A percentile compares a stretch with the other conserved stretches of the same genome.
phyloP scores from a whole-genome alignment of 805 yeast species.

The Blastobotrys muscicola region DNA sequence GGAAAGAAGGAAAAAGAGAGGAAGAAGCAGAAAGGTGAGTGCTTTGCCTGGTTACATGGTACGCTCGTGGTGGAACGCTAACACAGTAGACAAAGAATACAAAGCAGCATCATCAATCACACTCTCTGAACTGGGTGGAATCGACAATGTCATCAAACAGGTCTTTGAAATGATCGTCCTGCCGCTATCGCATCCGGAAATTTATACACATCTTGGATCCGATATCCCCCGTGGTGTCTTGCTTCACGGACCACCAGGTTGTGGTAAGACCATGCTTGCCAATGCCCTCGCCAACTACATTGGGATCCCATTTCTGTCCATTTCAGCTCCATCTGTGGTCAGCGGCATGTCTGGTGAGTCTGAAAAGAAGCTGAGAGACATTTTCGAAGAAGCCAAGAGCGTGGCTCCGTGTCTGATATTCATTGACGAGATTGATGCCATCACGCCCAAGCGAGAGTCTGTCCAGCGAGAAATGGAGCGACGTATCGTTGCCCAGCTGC shows the following conservation, averaged over 20 bases:
- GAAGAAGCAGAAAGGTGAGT: conserved; percentile 34
- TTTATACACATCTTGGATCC: conserved; percentile 76
- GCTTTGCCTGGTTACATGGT: no score
- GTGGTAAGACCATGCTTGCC: conserved; percentile 96
- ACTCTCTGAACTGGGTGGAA: conserved; percentile 76
- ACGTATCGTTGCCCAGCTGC: conserved; percentile 88
- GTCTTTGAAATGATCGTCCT: conserved; percentile 83
- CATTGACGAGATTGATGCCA: conserved; percentile 95
- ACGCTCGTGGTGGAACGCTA: conserved; percentile 20
- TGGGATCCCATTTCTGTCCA: conserved; percentile 81
- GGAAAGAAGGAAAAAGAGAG: conserved; percentile 8
- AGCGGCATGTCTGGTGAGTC: conserved; percentile 99
- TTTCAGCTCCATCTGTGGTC: conserved; percentile 92
- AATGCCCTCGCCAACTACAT: conserved; percentile 93
- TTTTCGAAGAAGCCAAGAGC: conserved; percentile 84
- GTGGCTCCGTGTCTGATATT: conserved; percentile 90
- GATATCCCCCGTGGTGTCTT: conserved; percentile 92
- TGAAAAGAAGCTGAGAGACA: conserved; percentile 86
- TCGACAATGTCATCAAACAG: conserved; percentile 75
- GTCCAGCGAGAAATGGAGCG: conserved; percentile 98
- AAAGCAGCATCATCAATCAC: conserved; percentile 45
- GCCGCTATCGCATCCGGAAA: conserved; percentile 91
- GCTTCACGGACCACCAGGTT: conserved; percentile 97
- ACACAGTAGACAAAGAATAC: conserved; percentile 47
- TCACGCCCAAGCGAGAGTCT: conserved; percentile 95